Evolutionary conservation across 139 green algal species (phyloP).

Genomic region (Nannochloris sp.): DNA sequence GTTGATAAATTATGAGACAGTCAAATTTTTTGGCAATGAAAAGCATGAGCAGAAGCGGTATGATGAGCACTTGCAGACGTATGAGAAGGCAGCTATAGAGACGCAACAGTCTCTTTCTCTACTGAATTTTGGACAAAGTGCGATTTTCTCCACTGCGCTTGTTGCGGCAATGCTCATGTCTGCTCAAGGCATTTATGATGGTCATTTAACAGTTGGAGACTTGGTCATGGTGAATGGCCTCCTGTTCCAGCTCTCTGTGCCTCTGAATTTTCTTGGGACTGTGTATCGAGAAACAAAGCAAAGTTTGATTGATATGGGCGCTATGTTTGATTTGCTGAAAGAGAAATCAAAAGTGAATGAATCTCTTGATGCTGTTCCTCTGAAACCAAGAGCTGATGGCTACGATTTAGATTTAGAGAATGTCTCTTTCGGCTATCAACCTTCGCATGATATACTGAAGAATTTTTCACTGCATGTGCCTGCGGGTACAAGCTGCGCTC

Average conservation of each 20-base stretch:
- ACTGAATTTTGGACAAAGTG: conserved; percentile 91
- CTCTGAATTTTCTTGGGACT: conserved; percentile 96
- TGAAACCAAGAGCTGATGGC: conserved; percentile 15
- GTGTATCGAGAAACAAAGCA: conserved; percentile 95
- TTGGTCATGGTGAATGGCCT: conserved; percentile 97
- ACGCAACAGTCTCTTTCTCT: conserved; percentile 69
- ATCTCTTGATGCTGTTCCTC: conserved; percentile 20
- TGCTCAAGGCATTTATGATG: conserved; percentile 47
- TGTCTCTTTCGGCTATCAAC: conserved; percentile 63
- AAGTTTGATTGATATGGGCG: conserved; percentile 90
- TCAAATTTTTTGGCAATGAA: conserved; percentile 92
- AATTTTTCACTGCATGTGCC: conserved; percentile 57
- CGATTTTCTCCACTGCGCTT: conserved; percentile 77
- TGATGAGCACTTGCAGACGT: conserved; percentile 66
- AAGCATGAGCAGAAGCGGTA: conserved; percentile 69
- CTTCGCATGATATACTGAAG: conserved; percentile 51
- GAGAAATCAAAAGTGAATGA: conserved; percentile 17
- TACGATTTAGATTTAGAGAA: conserved; percentile 49
- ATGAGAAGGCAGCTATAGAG: conserved; percentile 63
- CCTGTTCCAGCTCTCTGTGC: conserved; percentile 81
- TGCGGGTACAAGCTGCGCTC: conserved; percentile 71
- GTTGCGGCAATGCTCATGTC: conserved; percentile 67
- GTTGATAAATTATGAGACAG: conserved; percentile 95
- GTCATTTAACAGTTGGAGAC: conserved; percentile 74
- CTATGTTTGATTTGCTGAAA: conserved; percentile 84